phyloP scores from a whole-genome alignment of 192 early-diverging fungal species.

The Podila verticillata region DNA sequence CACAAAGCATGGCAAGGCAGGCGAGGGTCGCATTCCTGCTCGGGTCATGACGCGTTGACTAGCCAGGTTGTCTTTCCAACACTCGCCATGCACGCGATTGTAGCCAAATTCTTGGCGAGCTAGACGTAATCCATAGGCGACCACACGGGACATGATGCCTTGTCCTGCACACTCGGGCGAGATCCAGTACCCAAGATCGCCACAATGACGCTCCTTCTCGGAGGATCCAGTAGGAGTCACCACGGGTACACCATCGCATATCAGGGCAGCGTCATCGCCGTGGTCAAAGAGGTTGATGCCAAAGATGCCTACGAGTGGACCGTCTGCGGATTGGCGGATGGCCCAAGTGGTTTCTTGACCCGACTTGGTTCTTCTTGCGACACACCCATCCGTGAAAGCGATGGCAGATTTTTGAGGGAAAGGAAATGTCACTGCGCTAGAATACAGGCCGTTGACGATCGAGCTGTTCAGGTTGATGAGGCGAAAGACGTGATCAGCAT shows the following conservation, averaged over 20 bases:
- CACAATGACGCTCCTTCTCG: too few relatives aligned
- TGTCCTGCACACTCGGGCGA: too few relatives aligned
- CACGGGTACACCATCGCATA: too few relatives aligned
- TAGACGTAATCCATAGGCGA: not conserved
- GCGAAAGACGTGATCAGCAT: slow-evolving; percentile 17
- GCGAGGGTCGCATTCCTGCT: slow-evolving; percentile 11
- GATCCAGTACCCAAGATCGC: too few relatives aligned
- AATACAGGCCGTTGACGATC: slow-evolving; percentile 23
- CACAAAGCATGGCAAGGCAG: slow-evolving; percentile 22
- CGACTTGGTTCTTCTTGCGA: not conserved
- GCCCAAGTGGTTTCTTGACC: too few relatives aligned
- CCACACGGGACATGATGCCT: too few relatives aligned
- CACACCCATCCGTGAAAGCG: slow-evolving; percentile 12
- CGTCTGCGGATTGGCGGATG: too few relatives aligned
- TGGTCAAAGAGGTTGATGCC: too few relatives aligned
- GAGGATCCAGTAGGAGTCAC: too few relatives aligned
- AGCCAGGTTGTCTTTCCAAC: not conserved
- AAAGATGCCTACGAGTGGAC: too few relatives aligned
- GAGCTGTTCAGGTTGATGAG: slow-evolving; percentile 26
- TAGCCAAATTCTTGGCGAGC: not conserved
- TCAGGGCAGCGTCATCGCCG: too few relatives aligned
- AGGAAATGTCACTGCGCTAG: slow-evolving; percentile 16
- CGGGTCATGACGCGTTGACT: slow-evolving; percentile 20
- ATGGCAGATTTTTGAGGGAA: slow-evolving; percentile 16
- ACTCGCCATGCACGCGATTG: not conserved